Base-by-base conservation (phyloP, 169 alveolate species). In the Theileria annulata region DNA sequence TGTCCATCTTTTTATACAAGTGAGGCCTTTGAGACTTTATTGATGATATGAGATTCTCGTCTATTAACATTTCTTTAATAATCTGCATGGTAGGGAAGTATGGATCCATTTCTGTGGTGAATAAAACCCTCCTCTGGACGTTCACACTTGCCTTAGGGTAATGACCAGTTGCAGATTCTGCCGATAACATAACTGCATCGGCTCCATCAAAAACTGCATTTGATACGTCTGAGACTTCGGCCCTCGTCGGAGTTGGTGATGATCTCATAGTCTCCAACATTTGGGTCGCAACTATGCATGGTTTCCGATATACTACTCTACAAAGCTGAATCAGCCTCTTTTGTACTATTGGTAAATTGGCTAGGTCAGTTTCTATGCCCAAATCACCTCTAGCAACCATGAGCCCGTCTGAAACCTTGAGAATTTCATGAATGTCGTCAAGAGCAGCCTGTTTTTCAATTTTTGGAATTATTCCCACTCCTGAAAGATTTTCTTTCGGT, bases 301-400 rank as follows among this genome's bases (percentile, higher is more conserved):
- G 99, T 75, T 96, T 96, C 27, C 97, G 90, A 67, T 95, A 92
- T 59, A 95, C 95, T 2, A 87, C 75, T 66, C 93, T 85, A 64
- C 93, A 90, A 25, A 87, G 75, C 59, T 90, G 91, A 62, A 87
- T 81, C 85, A 95, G 88, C 74, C 95, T 88, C 87, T 96, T 96
- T 89, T 96, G 98, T n/a, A 94, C 93, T 51, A 93, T 87, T 69
- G 95, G 96, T 37, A 96, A 95, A 64, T 95, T 93, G 31, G 96
- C 94, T 19, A 96, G 92, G n/a, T 97, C 94, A n/a, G 97, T 96
- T 86, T 97, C 99, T 92, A 97, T 94, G 49, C 99, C 99, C 64
- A 98, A 71, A 84, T 96, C 99, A 8, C 99, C 99, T 73, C 99
- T 93, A 51, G 99, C 99, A 15, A 98, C 96, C 99, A 97, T 96